Evolutionary conservation across 805 yeast genomes (phyloP).

Genomic region (Candida chilensis): DNA sequence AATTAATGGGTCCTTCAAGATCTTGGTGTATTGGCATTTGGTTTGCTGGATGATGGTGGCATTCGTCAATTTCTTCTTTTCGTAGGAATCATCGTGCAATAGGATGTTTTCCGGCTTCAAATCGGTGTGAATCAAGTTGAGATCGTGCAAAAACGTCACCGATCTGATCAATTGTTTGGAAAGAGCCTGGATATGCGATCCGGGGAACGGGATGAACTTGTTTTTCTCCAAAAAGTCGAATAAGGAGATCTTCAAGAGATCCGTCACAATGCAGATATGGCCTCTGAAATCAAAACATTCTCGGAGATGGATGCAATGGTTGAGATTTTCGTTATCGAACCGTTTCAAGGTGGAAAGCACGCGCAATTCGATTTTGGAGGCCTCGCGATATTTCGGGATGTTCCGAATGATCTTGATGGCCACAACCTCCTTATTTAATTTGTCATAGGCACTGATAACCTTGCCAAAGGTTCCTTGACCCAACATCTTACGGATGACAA

Average conservation of each 20-base stretch:
- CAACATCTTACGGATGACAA: constrained; percentile 53
- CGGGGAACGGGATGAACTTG: constrained; percentile 85
- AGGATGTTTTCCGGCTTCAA: constrained; percentile 93
- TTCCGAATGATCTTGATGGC: constrained; percentile 92
- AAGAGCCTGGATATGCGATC: constrained; percentile 83
- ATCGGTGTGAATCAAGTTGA: constrained; percentile 90
- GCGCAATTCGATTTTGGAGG: constrained; percentile 85
- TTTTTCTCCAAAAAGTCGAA: constrained; percentile 87
- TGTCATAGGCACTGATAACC: constrained; percentile 78
- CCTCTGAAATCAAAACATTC: constrained; percentile 91
- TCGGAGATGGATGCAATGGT: constrained; percentile 75
- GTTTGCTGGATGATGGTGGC: constrained; percentile 2
- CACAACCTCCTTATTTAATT: constrained; percentile 45
- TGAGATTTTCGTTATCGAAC: constrained; percentile 58
- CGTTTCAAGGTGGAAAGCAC: constrained; percentile 66
- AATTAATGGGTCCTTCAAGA: constrained; percentile 70
- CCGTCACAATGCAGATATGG: constrained; percentile 92
- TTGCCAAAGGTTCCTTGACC: constrained; percentile 95
- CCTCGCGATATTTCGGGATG: constrained; percentile 90
- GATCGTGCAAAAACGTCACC: constrained; percentile 82
- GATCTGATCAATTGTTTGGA: constrained; percentile 79
- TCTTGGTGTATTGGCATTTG: constrained; percentile 17
- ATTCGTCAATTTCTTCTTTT: constrained; percentile 14
- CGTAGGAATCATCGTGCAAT: constrained; percentile 43
- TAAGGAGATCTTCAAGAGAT: constrained; percentile 72